Evolutionary conservation across 2,329 filamentous ascomycete genomes (phyloP).

Genomic region (Fusarium sp.): DNA sequence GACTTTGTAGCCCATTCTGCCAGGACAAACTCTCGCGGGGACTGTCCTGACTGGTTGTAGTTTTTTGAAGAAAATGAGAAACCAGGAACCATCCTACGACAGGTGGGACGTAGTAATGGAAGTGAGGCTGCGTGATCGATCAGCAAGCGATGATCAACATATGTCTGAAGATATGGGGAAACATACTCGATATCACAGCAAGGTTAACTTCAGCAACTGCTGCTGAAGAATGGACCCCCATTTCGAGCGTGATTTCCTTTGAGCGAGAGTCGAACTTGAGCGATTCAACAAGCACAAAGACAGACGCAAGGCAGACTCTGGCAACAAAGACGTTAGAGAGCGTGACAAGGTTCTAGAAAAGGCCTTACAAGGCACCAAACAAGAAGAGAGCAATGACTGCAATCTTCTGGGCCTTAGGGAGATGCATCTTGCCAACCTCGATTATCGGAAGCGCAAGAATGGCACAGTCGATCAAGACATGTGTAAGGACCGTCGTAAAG

Average conservation of each 20-base stretch:
- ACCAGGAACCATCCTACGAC: constrained; percentile 15
- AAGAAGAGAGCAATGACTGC: constrained; percentile 45
- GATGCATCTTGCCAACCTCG: constrained; percentile 46
- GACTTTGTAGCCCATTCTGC: background rate
- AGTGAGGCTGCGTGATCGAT: constrained; percentile 18
- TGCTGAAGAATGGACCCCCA: constrained; percentile 41
- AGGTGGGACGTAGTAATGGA: constrained; percentile 31
- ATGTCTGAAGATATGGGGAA: background rate
- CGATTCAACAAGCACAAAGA: constrained; percentile 40
- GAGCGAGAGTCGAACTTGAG: constrained; percentile 28
- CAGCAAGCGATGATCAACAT: background rate
- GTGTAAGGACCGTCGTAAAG: constrained; percentile 46
- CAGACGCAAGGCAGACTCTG: constrained; percentile 39
- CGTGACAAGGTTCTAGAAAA: background rate
- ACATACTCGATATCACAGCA: constrained; percentile 42
- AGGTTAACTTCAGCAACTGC: constrained; percentile 45
- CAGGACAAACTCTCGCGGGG: background rate
- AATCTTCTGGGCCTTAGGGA: constrained; percentile 44
- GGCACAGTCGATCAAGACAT: constrained; percentile 47
- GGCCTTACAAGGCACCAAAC: constrained; percentile 45
- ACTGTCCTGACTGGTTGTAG: background rate
- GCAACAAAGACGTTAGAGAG: background rate
- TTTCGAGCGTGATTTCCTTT: constrained; percentile 40
- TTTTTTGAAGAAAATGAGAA: constrained; percentile 20
- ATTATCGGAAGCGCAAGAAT: constrained; percentile 48